Evolutionary conservation across 176 grass and related monocot species (phyloP).

Genomic region (Eleusine coracana): DNA sequence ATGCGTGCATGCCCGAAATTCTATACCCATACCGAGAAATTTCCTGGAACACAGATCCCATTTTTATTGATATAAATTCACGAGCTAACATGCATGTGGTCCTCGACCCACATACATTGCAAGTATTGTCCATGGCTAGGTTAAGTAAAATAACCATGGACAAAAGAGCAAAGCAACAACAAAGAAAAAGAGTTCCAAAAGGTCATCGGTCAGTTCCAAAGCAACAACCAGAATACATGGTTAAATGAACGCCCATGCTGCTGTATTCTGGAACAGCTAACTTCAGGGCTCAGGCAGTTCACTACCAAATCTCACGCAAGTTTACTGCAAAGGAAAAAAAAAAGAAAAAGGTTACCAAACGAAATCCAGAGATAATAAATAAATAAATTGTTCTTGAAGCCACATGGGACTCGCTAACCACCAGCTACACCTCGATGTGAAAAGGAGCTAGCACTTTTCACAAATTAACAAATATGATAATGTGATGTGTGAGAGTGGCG

Average conservation of each 20-base stretch:
- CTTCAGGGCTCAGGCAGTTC: conserved; percentile 1
- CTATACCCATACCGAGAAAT: conserved; percentile 8
- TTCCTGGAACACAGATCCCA: not conserved
- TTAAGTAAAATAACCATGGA: conserved; percentile 19
- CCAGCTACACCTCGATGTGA: conserved; percentile 32
- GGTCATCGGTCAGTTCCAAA: not conserved
- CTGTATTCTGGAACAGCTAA: conserved; percentile 9
- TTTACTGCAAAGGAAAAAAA: not conserved
- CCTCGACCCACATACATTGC: not conserved
- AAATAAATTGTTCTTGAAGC: conserved; percentile 46
- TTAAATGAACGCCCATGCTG: not conserved
- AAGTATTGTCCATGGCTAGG: conserved; percentile 11
- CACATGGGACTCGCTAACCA: conserved; percentile 55
- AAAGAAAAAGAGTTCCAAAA: not conserved
- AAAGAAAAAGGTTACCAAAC: not conserved
- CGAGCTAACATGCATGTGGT: not conserved
- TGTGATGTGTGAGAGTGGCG: not conserved
- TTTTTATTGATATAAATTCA: conserved; percentile 7
- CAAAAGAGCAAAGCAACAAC: not conserved
- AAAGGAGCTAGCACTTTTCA: conserved; percentile 30
- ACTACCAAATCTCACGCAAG: conserved; percentile 44
- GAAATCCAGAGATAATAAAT: not conserved
- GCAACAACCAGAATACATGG: no score
- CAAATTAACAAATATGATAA: conserved; percentile 25
- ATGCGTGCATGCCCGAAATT: not conserved